Conservation (phyloP, 1,139 yeast species). For the Meyerozyma athensensis region DNA sequence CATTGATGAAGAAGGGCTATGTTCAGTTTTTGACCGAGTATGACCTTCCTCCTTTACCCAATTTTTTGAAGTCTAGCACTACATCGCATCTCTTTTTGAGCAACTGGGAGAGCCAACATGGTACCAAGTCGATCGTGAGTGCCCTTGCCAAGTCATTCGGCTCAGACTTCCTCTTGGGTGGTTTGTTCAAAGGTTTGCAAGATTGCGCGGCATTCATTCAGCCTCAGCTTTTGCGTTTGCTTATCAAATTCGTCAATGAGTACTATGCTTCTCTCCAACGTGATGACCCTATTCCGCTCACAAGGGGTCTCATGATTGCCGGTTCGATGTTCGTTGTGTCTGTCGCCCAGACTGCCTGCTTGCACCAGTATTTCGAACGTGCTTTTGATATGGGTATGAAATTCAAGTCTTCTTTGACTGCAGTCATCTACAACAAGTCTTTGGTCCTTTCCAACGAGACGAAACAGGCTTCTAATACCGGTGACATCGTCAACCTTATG, state of each 20-base stretch:
- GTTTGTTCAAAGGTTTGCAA: constrained; percentile 70
- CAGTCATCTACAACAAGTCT: constrained; percentile 77
- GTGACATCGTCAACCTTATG: constrained; percentile 96
- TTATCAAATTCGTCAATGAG: constrained; percentile 80
- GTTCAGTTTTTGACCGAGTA: constrained; percentile 63
- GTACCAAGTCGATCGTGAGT: constrained; percentile 58
- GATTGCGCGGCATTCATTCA: constrained; percentile 82
- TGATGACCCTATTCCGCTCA: constrained; percentile 50
- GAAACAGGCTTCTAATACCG: constrained; percentile 76
- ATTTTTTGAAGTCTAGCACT: constrained; percentile 49
- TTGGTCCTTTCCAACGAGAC: constrained; percentile 81
- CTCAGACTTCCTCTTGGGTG: constrained; percentile 61
- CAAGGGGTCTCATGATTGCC: constrained; percentile 82
- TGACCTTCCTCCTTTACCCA: constrained; percentile 81
- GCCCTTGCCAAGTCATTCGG: constrained; percentile 73
- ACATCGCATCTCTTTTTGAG: constrained; percentile 48
- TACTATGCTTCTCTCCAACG: constrained; percentile 44
- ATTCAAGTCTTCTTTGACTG: constrained; percentile 72
- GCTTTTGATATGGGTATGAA: constrained; percentile 90
- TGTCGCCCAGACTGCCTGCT: constrained; percentile 72
- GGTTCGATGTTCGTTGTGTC: constrained; percentile 80
- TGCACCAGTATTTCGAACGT: constrained; percentile 91
- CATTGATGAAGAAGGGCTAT: constrained; percentile 83
- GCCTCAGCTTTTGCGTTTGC: constrained; percentile 74
- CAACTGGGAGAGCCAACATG: constrained; percentile 52